Conservation (phyloP, 2,329 filamentous ascomycete species). For the Fusarium nematophilum region DNA sequence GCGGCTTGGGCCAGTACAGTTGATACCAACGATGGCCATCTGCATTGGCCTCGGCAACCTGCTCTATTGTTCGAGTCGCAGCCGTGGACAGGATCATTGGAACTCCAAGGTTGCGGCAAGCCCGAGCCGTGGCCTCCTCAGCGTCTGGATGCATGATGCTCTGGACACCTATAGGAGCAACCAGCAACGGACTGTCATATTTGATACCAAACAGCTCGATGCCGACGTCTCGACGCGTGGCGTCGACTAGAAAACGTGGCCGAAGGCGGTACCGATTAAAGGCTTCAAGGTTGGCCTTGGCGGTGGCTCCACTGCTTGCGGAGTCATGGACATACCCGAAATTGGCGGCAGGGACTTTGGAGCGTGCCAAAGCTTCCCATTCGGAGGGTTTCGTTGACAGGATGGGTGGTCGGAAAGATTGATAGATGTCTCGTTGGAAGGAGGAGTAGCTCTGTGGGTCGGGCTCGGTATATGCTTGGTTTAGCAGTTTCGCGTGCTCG, state of each 20-base stretch:
- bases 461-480: constrained; percentile 20
- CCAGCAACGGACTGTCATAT: constrained; percentile 61
- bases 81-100: constrained; percentile 78
- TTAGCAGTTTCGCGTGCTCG: constrained; percentile 9
- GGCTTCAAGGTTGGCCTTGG: constrained; percentile 68
- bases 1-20: constrained; percentile 73
- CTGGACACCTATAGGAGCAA: constrained; percentile 78
- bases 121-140: constrained; percentile 72
- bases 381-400: constrained; percentile 36
- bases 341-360: constrained; percentile 31
- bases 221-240: constrained; percentile 58
- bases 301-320: constrained; percentile 70
- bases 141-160: constrained; percentile 73
- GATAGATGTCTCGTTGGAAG: constrained; percentile 41
- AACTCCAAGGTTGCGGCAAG: constrained; percentile 68
- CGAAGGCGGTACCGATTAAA: constrained; percentile 65
- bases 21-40: constrained; percentile 76
- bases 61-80: constrained; percentile 71
- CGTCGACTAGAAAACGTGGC: constrained; percentile 62
- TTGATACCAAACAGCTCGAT: constrained; percentile 64
- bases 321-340: constrained; percentile 73
- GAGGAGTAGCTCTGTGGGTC: constrained; percentile 33
- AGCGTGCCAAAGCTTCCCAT: constrained; percentile 36
- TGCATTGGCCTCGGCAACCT: constrained; percentile 69
- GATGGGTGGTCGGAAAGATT: constrained; percentile 32